Base-by-base conservation (phyloP, 1,284 basidiomycete species). In the Ustilago crameri region DNA sequence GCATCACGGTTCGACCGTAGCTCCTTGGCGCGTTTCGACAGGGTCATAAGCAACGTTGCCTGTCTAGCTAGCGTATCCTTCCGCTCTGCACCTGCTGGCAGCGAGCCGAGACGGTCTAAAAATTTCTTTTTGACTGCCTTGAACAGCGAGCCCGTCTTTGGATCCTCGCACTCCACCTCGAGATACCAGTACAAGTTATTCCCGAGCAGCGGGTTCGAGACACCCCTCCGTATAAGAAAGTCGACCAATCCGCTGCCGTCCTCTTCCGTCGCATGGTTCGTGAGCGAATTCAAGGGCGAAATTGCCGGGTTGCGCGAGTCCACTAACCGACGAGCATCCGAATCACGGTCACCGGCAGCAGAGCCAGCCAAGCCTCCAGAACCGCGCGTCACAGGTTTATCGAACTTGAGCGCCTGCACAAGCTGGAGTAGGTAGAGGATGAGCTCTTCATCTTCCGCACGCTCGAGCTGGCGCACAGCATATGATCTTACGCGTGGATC, bases 161-260 rank as follows among this genome's bases (percentile, higher is more conserved):
- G 52, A 81, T 94, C 93, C 24, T 89, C 84, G 44, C 91, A 90
- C 84, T 98, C 96, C 3, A 98, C 95, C 87, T 93, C 93, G 53
- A 98, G 88, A 78, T 98, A 99, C 96, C 96, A 98, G 82, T 96
- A 91, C 63, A 98, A 87, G 26, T 92, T 88, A 78, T 97, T 98
- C 0, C 94, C 95, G 1, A 98, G 86, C 0, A 93, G 87, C 1
- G 87, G 87, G 78, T 96, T 95, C 52, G 87, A 86, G 12, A 93
- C 91, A 17, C 92, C 93, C 18, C 95, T 88, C 5, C 88, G 85
- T 51, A 98, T 93, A 49, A 99, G 87, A 80, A 98, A 97, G 27
- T 80, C 73, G 18, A 60, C 51, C 41, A 82, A 58, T 9, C 72
- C 63, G 38, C 61, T 63, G 20, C 51, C 54, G 42, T 65, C 64